phyloP scores from a whole-genome alignment of 2,329 filamentous ascomycete species.

The Chrysoporthe deuterocubensis region DNA sequence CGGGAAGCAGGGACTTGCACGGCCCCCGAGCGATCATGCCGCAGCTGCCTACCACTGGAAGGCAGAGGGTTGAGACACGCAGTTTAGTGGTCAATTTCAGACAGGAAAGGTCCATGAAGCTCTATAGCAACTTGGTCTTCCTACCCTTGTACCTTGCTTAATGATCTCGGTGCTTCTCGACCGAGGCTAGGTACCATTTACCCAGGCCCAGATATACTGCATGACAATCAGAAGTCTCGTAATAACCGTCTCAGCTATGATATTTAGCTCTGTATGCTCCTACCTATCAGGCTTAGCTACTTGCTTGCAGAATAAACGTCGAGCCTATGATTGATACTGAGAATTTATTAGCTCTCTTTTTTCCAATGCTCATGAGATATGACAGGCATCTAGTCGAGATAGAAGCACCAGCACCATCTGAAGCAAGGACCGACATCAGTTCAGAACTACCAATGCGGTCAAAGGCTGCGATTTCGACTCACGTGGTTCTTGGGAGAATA shows the following conservation, averaged over 20 bases:
- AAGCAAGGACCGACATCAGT: background rate
- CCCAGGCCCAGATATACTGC: too few species aligned
- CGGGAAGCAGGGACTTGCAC: constrained; percentile 44
- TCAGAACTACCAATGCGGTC: background rate
- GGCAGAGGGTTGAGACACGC: constrained; percentile 27
- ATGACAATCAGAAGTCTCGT: too few species aligned
- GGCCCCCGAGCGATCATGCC: constrained; percentile 17
- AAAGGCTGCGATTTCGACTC: background rate
- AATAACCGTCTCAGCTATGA: too few species aligned
- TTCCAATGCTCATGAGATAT: background rate
- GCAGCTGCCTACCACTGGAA: constrained; percentile 26
- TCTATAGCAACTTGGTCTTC: too few species aligned
- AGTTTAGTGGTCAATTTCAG: background rate
- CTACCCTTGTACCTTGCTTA: too few species aligned
- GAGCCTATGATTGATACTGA: constrained; percentile 26
- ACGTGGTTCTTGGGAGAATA: constrained; percentile 62
- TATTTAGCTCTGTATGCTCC: too few species aligned
- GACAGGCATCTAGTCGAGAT: constrained; percentile 56
- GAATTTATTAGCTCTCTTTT: background rate
- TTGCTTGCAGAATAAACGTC: constrained; percentile 24
- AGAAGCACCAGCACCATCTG: constrained; percentile 71
- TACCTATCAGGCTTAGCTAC: too few species aligned
- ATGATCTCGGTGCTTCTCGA: too few species aligned
- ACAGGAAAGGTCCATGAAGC: background rate
- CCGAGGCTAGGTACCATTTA: too few species aligned